These are phyloP conservation scores for Linnemannia schmuckeri DNA, from an alignment of 192 early-diverging fungal genomes.

Conservation along the genomic window DNA sequence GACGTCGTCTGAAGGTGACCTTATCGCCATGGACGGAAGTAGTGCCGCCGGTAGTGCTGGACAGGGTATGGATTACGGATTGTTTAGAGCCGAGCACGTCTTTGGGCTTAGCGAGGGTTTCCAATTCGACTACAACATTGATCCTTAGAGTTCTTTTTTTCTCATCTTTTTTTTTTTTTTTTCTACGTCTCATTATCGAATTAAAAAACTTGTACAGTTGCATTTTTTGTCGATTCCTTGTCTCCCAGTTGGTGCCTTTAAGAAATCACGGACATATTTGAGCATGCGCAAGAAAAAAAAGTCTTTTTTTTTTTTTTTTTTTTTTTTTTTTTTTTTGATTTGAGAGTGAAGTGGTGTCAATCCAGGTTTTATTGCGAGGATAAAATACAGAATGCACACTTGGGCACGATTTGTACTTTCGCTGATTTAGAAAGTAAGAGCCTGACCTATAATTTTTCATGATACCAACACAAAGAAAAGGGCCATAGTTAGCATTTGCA, in stretches of 20 bases:
- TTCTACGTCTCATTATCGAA: too few relatives aligned
- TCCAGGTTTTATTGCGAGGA: conserved; percentile 58
- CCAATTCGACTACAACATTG: conserved; percentile 43
- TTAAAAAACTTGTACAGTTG: neutral
- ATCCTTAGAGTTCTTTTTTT: conserved; percentile 4
- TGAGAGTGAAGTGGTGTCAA: conserved; percentile 23
- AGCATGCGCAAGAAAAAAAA: neutral
- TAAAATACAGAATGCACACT: conserved; percentile 54
- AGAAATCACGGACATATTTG: neutral
- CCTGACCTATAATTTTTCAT: conserved; percentile 33
- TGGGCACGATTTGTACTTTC: conserved; percentile 46
- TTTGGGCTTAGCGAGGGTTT: conserved; percentile 54
- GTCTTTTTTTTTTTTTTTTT: neutral
- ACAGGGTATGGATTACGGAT: conserved; percentile 4
- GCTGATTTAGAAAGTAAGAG: conserved; percentile 54
- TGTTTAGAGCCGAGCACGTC: conserved; percentile 41
- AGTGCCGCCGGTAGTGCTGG: neutral
- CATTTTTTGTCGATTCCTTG: neutral
- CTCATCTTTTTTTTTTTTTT: neutral
- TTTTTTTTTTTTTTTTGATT: too few relatives aligned
- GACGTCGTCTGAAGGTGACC: too few relatives aligned
- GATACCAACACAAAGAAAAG: neutral
- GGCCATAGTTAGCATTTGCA: neutral
- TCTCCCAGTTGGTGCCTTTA: neutral
- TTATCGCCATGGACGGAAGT: too few relatives aligned